These are phyloP conservation scores for Paratinospora sagittata DNA, from an alignment of 164 flowering plant species.

Conservation along the genomic window DNA sequence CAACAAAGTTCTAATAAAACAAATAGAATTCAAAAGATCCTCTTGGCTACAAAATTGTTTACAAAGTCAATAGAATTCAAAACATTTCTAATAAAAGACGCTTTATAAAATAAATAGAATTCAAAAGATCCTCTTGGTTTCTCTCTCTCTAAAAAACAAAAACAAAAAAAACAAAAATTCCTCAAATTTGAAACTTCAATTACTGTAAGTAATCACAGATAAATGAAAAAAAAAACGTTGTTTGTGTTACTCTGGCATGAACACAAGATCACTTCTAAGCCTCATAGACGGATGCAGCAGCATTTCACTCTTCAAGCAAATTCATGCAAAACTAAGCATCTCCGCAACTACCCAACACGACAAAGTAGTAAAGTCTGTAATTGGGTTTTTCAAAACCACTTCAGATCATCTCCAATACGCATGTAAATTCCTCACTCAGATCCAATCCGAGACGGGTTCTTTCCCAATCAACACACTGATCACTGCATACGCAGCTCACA, in stretches of 20 bases:
- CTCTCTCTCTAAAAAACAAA: too few relatives aligned
- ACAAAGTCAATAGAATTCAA: too few relatives aligned
- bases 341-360: constrained; percentile 20
- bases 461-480: constrained; percentile 37
- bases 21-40: too few relatives aligned
- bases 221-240: too few relatives aligned
- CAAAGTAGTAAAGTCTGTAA: constrained; percentile 18
- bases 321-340: constrained; percentile 21
- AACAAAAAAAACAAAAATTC: too few relatives aligned
- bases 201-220: too few relatives aligned
- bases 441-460: constrained; percentile 18
- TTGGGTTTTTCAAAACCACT: constrained; percentile 21
- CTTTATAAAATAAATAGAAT: too few relatives aligned
- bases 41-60: too few relatives aligned
- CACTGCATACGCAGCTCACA: constrained; percentile 25
- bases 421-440: constrained; percentile 24
- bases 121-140: too few relatives aligned
- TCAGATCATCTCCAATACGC: constrained; percentile 19
- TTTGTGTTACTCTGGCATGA: neutral
- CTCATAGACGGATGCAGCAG: neutral
- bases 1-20: too few relatives aligned
- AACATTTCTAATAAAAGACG: too few relatives aligned
- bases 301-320: constrained; percentile 5
- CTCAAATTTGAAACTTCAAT: too few relatives aligned
- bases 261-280: neutral